Evolutionary conservation across 257 asterid species (phyloP).

Genomic region (Gentiana macrophylla): DNA sequence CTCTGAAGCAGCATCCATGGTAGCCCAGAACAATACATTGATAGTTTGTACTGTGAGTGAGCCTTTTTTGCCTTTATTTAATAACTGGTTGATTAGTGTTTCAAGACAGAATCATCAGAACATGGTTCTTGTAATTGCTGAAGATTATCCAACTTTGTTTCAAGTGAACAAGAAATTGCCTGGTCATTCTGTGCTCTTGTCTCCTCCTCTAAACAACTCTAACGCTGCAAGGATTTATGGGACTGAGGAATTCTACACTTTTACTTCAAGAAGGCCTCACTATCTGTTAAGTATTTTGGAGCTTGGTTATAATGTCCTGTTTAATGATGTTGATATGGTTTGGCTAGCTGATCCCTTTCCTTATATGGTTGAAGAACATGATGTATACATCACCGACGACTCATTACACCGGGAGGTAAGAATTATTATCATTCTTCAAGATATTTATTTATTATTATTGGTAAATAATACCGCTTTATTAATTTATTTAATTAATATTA

Average conservation of each 20-base stretch:
- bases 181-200: conserved; percentile 87
- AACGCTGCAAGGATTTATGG: conserved; percentile 38
- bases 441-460: not conserved
- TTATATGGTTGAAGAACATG: conserved; percentile 72
- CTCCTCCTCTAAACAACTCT: conserved; percentile 35
- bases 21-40: conserved; percentile 66
- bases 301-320: conserved; percentile 93
- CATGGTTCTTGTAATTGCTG: conserved; percentile 87
- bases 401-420: conserved; percentile 38
- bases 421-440: conserved; percentile 4
- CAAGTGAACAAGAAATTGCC: conserved; percentile 92
- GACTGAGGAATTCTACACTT: conserved; percentile 32
- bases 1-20: conserved; percentile 64
- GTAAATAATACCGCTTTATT: not conserved
- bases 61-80: conserved; percentile 77
- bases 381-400: conserved; percentile 85
- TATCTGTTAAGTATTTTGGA: conserved; percentile 87
- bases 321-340: conserved; percentile 94
- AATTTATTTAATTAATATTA: conserved; percentile 1
- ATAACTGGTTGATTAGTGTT: conserved; percentile 92
- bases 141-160: conserved; percentile 74
- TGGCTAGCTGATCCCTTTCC: conserved; percentile 95
- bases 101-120: conserved; percentile 71
- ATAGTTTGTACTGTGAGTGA: conserved; percentile 95
- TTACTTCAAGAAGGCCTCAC: conserved; percentile 87